Base-by-base conservation (phyloP, 768 basidiomycete species). In the Russula sp. region DNA sequence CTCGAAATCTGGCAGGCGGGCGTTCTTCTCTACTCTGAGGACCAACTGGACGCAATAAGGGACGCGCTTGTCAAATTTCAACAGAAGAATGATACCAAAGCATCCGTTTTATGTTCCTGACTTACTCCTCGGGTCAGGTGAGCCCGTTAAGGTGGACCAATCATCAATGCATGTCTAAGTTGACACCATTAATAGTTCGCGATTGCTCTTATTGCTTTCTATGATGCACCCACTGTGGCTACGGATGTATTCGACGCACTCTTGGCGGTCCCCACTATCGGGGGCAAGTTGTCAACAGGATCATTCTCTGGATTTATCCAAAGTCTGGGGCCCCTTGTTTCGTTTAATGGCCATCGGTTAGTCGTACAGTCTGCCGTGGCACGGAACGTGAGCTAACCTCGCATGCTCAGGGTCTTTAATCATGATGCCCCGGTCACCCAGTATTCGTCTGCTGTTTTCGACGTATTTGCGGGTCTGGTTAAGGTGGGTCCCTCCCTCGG, bases 171-270 rank as follows among this genome's bases (percentile, higher is more conserved):
- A n/a, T n/a, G n/a, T n/a, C n/a, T n/a, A n/a, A n/a, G n/a, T n/a
- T n/a, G n/a, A n/a, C n/a, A 5, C 18, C 4, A 20, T n/a, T 38
- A 3, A 20, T 28, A 59, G 49, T 13, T 53, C 30, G 3, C 16
- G 0, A 24, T 38, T 22, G 7, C 24, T 22, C 4, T 36, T 22
- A 1, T 61, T 5, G 9, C 62, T 6, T 71, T 67, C 52, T 71
- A 71, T 51, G 67, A 71, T 50, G 69, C 50, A 0, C 69, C 70
- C 3, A 46, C 57, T 5, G 62, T 65, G n/a, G n/a, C n/a, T 24
- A 56, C 26, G 1, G 65, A 65, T 7, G 32, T 66, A 7, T 68
- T 71, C 36, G 69, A 68, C 2, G 69, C 65, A 24, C 53, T 71
- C 38, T 56, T 71, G 57, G 38, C 62, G 2, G 63, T 66, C 18